phyloP scores from a whole-genome alignment of 2,329 filamentous ascomycete species.

The Leptographium flavum region DNA sequence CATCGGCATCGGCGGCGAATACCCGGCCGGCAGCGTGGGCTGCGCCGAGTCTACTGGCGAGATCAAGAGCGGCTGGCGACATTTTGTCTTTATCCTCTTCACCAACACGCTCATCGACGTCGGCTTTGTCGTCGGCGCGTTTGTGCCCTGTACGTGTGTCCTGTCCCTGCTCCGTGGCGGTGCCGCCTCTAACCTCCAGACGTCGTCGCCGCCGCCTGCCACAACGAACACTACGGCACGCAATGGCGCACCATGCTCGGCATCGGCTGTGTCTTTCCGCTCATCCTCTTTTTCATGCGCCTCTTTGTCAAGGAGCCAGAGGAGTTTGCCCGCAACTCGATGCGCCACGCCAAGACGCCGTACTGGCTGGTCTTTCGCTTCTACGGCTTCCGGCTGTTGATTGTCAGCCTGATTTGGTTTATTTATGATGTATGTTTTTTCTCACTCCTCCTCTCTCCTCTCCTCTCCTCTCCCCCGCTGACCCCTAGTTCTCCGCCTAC shows the following conservation, averaged over 20 bases:
- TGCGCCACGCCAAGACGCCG: conserved; percentile 45
- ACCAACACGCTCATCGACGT: conserved; percentile 19
- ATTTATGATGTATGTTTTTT: conserved; percentile 43
- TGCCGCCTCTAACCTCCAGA: conserved; percentile 14
- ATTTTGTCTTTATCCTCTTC: conserved; percentile 71
- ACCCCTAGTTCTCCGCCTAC: conserved; percentile 53
- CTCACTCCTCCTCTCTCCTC: neutral
- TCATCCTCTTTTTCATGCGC: conserved; percentile 57
- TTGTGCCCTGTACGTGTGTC: conserved; percentile 42
- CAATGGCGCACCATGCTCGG: conserved; percentile 77
- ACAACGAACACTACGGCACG: conserved; percentile 48
- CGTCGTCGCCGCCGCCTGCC: conserved; percentile 40
- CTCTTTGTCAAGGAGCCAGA: conserved; percentile 65
- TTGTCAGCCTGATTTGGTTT: conserved; percentile 71
- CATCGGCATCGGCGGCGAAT: conserved; percentile 70
- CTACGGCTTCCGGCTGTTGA: conserved; percentile 58
- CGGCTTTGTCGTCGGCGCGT: conserved; percentile 68
- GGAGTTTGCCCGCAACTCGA: conserved; percentile 57
- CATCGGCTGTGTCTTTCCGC: conserved; percentile 62
- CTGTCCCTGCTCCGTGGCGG: neutral
- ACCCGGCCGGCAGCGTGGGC: conserved; percentile 71
- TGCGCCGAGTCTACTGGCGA: conserved; percentile 75
- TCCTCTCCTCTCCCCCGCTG: neutral
- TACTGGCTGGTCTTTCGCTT: conserved; percentile 44
- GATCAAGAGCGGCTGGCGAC: conserved; percentile 65